These are phyloP conservation scores for Picea sitchensis DNA, from an alignment of 75 land plant genomes.

Conservation along the genomic window DNA sequence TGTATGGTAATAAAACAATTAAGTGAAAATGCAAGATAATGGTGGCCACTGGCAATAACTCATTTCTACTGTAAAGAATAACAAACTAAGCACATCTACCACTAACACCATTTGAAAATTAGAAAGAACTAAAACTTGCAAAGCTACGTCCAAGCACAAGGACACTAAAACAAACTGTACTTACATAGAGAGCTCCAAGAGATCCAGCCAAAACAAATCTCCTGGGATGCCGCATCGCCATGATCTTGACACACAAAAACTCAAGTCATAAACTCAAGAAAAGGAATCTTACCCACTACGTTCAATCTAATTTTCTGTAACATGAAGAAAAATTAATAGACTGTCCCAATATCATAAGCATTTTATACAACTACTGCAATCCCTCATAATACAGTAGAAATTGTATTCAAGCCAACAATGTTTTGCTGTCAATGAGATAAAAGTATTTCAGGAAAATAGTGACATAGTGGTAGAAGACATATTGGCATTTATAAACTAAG, in stretches of 20 bases:
- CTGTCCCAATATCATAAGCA: neutral
- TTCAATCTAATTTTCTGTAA: neutral
- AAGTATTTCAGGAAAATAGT: neutral
- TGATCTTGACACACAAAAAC: conserved; percentile 37
- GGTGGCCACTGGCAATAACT: neutral
- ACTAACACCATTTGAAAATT: neutral
- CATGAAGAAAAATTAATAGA: neutral
- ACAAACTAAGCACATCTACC: neutral
- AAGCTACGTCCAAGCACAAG: neutral
- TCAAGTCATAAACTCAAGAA: neutral
- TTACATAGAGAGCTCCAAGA: conserved; percentile 64
- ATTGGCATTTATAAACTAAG: too few species aligned
- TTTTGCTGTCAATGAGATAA: neutral
- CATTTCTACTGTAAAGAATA: neutral
- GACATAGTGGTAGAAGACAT: neutral
- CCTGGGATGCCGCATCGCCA: conserved; percentile 95
- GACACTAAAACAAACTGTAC: conserved; percentile 17
- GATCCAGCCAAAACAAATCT: conserved; percentile 73
- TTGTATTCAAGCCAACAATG: neutral
- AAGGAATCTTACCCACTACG: neutral
- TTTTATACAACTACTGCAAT: neutral
- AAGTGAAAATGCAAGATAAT: neutral
- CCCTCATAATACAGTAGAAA: neutral
- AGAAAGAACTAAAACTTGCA: neutral
- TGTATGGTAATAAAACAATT: conserved; percentile 18